Conservation (phyloP, 2,329 filamentous ascomycete species). For the Claviceps pazoutovae region DNA sequence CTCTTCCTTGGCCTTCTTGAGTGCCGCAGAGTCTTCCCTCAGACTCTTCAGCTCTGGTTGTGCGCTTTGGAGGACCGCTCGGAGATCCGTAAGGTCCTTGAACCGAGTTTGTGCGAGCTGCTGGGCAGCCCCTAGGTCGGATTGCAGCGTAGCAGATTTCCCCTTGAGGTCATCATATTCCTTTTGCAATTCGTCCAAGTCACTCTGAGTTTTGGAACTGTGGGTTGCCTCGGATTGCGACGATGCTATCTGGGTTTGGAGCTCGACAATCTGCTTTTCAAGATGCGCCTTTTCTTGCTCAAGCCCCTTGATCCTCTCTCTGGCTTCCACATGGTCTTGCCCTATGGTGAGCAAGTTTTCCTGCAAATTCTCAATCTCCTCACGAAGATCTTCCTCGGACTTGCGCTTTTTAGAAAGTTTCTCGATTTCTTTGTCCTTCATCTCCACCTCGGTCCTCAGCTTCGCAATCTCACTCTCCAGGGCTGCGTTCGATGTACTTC, state of each 20-base stretch:
- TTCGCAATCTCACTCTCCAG: conserved; percentile 35
- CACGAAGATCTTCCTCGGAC: conserved; percentile 64
- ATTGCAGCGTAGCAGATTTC: conserved; percentile 57
- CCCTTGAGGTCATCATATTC: conserved; percentile 56
- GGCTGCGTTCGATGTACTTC: conserved; percentile 18
- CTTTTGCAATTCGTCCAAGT: conserved; percentile 40
- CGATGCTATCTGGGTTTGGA: conserved; percentile 55
- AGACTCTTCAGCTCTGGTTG: conserved; percentile 75
- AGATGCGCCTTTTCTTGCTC: conserved; percentile 54
- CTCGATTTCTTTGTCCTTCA: conserved; percentile 62
- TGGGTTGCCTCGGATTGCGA: conserved; percentile 23
- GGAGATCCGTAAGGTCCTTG: conserved; percentile 72
- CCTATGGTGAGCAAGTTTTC: conserved; percentile 70
- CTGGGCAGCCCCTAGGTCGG: conserved; percentile 73
- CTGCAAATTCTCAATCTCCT: conserved; percentile 73
- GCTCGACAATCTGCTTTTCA: conserved; percentile 43
- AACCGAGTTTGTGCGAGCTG: conserved; percentile 76
- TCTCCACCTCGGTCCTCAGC: conserved; percentile 38
- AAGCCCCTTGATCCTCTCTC: conserved; percentile 60
- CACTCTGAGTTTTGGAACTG: conserved; percentile 41
- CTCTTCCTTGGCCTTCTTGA: conserved; percentile 66
- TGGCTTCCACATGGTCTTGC: conserved; percentile 71
- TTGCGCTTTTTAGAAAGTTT: conserved; percentile 54
- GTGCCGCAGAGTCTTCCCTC: conserved; percentile 58
- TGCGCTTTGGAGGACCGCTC: conserved; percentile 66